phyloP scores from a whole-genome alignment of 208 protist species.

The Naegleria fowleri region DNA sequence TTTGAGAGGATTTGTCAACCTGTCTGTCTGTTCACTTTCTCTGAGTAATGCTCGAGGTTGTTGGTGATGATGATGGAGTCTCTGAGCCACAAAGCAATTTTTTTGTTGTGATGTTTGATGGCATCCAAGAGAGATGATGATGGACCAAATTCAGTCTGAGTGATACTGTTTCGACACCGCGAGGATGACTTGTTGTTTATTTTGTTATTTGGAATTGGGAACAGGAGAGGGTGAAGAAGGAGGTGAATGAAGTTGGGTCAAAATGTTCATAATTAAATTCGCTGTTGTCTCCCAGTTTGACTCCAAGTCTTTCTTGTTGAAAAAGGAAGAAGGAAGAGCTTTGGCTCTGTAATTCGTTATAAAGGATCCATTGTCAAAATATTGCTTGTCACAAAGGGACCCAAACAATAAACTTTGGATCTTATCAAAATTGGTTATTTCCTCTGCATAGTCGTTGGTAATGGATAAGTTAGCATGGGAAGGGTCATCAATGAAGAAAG shows the following conservation, averaged over 20 bases:
- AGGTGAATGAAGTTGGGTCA: background rate
- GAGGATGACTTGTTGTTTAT: no score
- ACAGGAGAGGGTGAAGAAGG: background rate
- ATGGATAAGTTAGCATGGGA: background rate
- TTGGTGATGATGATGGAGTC: no score
- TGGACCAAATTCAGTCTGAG: no score
- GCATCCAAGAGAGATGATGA: no score
- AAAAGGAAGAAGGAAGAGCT: background rate
- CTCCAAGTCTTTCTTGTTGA: background rate
- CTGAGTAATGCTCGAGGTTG: no score
- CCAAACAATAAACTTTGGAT: background rate
- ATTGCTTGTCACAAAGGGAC: background rate
- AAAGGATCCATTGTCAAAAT: background rate
- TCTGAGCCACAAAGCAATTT: no score
- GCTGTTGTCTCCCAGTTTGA: background rate
- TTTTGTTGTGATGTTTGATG: no score
- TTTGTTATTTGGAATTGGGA: no score
- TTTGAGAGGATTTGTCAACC: no score
- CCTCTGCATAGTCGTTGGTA: background rate
- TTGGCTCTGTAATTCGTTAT: background rate
- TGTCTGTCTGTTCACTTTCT: no score
- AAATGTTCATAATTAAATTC: background rate
- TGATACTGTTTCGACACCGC: no score
- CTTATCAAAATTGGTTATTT: conserved; percentile 1
- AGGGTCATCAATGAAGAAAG: background rate